phyloP scores from a whole-genome alignment of 805 yeast genomes.

The Saturnispora serradocipensis region DNA sequence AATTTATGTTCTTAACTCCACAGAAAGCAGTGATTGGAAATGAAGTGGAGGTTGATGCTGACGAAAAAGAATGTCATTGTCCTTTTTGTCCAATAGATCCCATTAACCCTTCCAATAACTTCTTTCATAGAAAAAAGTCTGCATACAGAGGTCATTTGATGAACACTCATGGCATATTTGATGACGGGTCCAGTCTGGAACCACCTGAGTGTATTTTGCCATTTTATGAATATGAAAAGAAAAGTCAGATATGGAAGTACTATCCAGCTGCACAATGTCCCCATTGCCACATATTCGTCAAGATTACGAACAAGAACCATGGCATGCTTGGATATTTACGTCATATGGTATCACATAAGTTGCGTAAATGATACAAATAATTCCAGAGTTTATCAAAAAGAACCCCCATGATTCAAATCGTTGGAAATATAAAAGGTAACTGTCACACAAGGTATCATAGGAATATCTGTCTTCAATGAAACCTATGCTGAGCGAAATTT shows the following conservation, averaged over 20 bases:
- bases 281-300: constrained; percentile 3
- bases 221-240: constrained; percentile 10
- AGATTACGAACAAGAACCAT: constrained; percentile 12
- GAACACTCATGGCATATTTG: constrained; percentile 15
- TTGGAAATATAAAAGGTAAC: too few species aligned
- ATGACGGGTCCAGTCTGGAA: constrained; percentile 6
- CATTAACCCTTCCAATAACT: constrained; percentile 6
- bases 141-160: constrained; percentile 14
- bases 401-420: too few species aligned
- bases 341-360: constrained; percentile 8
- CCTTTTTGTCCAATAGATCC: constrained; percentile 6
- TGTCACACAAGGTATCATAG: too few species aligned
- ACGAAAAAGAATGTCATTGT: constrained; percentile 9
- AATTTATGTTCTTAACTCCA: constrained; percentile 4
- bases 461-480: too few species aligned
- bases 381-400: too few species aligned
- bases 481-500: too few species aligned
- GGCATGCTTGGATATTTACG: constrained; percentile 12
- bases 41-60: constrained; percentile 2
- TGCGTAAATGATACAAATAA: not conserved
- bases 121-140: constrained; percentile 13
- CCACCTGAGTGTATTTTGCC: constrained; percentile 2
- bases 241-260: constrained; percentile 3
- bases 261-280: constrained; percentile 8
- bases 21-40: constrained; percentile 2